Evolutionary conservation across 2,329 filamentous ascomycete genomes (phyloP).

Genomic region (Endocalyx cinctus): DNA sequence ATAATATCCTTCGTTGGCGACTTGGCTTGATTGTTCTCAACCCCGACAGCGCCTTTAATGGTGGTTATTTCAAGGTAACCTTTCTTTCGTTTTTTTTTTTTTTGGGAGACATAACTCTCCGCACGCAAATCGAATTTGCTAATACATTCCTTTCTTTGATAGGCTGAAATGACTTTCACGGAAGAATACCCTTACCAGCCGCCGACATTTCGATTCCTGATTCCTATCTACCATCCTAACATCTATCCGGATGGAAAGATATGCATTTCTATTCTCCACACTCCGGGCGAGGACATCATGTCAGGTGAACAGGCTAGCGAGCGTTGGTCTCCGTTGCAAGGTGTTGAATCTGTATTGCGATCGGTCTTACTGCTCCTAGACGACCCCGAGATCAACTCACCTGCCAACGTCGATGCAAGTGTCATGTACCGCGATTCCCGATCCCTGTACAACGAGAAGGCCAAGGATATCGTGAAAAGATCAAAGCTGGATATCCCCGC

Average conservation of each 20-base stretch:
- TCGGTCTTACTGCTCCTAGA: conserved; percentile 89
- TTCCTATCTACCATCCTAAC: conserved; percentile 84
- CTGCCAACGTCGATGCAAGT: conserved; percentile 90
- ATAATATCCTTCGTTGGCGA: conserved; percentile 84
- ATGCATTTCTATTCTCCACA: conserved; percentile 95
- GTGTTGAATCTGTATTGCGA: conserved; percentile 90
- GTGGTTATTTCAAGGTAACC: conserved; percentile 76
- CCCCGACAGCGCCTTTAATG: conserved; percentile 84
- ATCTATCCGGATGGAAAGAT: conserved; percentile 86
- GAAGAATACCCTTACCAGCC: conserved; percentile 86
- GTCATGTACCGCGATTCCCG: conserved; percentile 77
- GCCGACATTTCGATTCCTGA: conserved; percentile 79
- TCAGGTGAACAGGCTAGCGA: conserved; percentile 87
- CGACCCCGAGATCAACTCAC: conserved; percentile 87
- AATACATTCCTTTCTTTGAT: neutral
- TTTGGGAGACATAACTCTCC: too few relatives aligned
- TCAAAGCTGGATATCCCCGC: conserved; percentile 77
- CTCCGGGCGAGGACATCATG: conserved; percentile 85
- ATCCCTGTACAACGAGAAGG: conserved; percentile 63
- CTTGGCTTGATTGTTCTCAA: conserved; percentile 90
- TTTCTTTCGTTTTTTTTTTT: too few relatives aligned
- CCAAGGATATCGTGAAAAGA: conserved; percentile 63
- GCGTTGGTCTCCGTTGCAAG: conserved; percentile 90
- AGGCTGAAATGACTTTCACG: conserved; percentile 83
- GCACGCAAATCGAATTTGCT: conserved; percentile 3